Evolutionary conservation across 257 asterid species (phyloP).

Genomic region (Craterostigma plantagineum): DNA sequence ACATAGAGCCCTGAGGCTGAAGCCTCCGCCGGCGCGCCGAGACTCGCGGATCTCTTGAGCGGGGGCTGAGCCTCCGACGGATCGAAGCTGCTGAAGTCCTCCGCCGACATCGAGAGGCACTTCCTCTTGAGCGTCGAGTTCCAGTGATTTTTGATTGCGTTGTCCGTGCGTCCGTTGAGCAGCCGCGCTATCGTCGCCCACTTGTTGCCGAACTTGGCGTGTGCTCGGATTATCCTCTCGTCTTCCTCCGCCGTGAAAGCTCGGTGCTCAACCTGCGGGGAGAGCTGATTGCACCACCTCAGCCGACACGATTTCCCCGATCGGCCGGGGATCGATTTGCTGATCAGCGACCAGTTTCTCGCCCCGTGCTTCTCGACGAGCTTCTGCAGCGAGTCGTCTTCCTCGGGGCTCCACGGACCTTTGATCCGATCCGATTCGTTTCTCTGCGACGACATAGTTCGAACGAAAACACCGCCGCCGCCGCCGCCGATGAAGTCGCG

Average conservation of each 20-base stretch:
- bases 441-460: neutral
- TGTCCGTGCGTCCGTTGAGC: slow-evolving; percentile 21
- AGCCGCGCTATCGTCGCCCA: slow-evolving; percentile 21
- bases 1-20: slow-evolving; percentile 13
- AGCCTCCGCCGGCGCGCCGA: neutral
- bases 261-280: slow-evolving; percentile 19
- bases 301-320: slow-evolving; percentile 23
- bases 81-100: slow-evolving; percentile 9
- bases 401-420: slow-evolving; percentile 25
- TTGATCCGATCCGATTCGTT: slow-evolving; percentile 9
- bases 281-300: slow-evolving; percentile 31
- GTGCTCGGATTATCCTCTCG: slow-evolving; percentile 16
- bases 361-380: slow-evolving; percentile 13
- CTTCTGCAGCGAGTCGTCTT: slow-evolving; percentile 13
- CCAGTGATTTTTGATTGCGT: slow-evolving; percentile 21
- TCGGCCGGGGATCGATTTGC: slow-evolving; percentile 19
- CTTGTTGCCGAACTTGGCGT: slow-evolving; percentile 15
- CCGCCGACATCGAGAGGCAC: neutral
- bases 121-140: slow-evolving; percentile 19
- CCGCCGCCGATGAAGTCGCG: neutral
- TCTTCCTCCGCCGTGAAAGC: slow-evolving; percentile 23
- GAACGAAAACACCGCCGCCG: no score
- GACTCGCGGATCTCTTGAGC: slow-evolving; percentile 9
- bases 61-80: slow-evolving; percentile 1
- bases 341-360: slow-evolving; percentile 17